phyloP scores from a whole-genome alignment of 202 grass and related monocot genomes.

The Carex arenaria region DNA sequence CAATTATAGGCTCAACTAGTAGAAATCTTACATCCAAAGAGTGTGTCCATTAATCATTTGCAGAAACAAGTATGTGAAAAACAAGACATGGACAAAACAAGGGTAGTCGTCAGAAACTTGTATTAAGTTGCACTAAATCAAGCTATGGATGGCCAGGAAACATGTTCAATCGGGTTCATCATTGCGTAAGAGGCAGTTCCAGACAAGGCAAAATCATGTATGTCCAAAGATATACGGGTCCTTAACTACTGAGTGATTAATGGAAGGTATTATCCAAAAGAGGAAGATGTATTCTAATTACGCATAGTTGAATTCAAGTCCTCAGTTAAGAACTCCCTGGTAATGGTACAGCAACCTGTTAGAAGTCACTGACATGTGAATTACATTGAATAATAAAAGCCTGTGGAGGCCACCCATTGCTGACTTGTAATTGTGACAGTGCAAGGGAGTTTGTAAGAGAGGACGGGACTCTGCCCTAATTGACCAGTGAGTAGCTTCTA shows the following conservation, averaged over 20 bases:
- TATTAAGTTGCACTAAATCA: neutral
- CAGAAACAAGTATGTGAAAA: too few relatives aligned
- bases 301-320: neutral
- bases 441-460: neutral
- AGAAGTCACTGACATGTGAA: neutral
- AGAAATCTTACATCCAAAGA: neutral
- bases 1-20: neutral
- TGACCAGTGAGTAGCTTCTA: neutral
- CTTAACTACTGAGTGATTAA: neutral
- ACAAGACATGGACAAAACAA: too few relatives aligned
- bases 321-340: neutral
- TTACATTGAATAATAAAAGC: neutral
- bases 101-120: too few relatives aligned
- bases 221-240: neutral
- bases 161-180: neutral
- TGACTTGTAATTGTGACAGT: neutral
- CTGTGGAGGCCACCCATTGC: neutral
- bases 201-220: neutral
- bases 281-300: neutral
- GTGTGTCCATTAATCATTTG: neutral
- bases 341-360: neutral
- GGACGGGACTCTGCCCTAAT: neutral
- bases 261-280: neutral
- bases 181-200: neutral
- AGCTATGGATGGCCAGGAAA: neutral